Evolutionary conservation across 192 early-diverging fungal genomes (phyloP).

Genomic region (Tieghemiomyces parasiticus): DNA sequence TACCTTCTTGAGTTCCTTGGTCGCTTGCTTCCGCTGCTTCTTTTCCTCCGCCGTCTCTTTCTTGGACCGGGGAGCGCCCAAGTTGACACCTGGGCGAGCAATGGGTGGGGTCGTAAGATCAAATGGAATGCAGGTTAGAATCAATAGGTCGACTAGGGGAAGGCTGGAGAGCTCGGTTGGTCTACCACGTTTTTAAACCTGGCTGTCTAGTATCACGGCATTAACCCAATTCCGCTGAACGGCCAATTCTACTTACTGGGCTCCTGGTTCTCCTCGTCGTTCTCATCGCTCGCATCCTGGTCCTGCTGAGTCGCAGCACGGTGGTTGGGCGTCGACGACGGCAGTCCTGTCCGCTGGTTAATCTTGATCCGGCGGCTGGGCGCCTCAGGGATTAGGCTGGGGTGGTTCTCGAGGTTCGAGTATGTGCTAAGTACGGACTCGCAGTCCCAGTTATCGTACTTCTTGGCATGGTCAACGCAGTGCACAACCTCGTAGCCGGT

Average conservation of each 20-base stretch:
- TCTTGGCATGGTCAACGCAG: conserved; percentile 30
- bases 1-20: conserved; percentile 73
- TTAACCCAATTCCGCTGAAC: too few relatives aligned
- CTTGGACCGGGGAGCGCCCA: conserved; percentile 55
- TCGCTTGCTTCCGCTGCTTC: conserved; percentile 68
- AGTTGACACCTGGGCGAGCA: conserved; percentile 41
- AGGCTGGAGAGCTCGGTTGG: too few relatives aligned
- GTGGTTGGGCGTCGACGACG: conserved; percentile 28
- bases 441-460: conserved; percentile 69
- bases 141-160: too few relatives aligned
- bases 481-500: conserved; percentile 27
- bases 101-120: too few relatives aligned
- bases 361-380: conserved; percentile 41
- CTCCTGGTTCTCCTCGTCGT: conserved; percentile 15
- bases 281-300: conserved; percentile 19
- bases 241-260: conserved; percentile 13
- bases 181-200: too few relatives aligned
- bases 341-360: conserved; percentile 57
- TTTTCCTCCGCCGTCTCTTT: conserved; percentile 88
- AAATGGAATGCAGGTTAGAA: too few relatives aligned
- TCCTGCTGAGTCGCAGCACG: conserved; percentile 10
- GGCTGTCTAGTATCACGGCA: too few relatives aligned
- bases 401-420: conserved; percentile 90
- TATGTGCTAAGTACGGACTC: conserved; percentile 82
- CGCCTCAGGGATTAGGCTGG: conserved; percentile 60